Percentiles rank a stretch among this genome's conserved stretches.
Evolutionary conservation across 805 yeast species (phyloP).

Genomic region (Pichia heedii): DNA sequence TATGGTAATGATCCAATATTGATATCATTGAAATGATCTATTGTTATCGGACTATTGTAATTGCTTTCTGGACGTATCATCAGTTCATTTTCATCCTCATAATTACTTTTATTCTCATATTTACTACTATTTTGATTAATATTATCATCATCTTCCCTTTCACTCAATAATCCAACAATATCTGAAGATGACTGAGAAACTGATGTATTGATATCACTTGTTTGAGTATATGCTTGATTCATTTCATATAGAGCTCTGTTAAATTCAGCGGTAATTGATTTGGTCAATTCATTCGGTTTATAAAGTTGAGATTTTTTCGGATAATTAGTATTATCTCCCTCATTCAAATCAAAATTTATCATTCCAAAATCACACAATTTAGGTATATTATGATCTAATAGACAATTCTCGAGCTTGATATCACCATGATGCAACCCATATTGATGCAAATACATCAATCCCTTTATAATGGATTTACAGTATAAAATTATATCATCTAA

Average conservation of each 20-base stretch:
- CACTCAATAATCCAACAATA: neutral
- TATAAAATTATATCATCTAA: constrained; percentile 27
- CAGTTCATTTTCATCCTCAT: neutral
- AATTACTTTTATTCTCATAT: no score
- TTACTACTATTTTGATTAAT: no score
- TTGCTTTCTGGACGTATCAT: neutral
- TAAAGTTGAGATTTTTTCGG: neutral
- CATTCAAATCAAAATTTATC: constrained; percentile 30
- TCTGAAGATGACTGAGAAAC: neutral
- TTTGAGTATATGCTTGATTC: neutral
- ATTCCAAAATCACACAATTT: constrained; percentile 87
- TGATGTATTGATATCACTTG: neutral
- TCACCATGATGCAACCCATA: constrained; percentile 72
- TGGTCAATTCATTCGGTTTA: neutral
- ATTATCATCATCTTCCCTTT: neutral
- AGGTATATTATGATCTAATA: constrained; percentile 43
- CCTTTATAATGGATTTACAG: constrained; percentile 46
- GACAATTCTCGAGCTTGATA: constrained; percentile 71
- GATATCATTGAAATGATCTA: constrained; percentile 1
- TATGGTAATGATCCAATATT: constrained; percentile 82
- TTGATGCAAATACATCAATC: constrained; percentile 54
- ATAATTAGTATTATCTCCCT: neutral
- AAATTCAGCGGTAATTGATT: neutral
- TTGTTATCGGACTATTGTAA: no score
- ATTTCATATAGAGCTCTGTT: neutral